Evolutionary conservation across 2,329 filamentous ascomycete species (phyloP), one percentile per base, ranked within the genome.

Genomic region (Periconia sp.): DNA sequence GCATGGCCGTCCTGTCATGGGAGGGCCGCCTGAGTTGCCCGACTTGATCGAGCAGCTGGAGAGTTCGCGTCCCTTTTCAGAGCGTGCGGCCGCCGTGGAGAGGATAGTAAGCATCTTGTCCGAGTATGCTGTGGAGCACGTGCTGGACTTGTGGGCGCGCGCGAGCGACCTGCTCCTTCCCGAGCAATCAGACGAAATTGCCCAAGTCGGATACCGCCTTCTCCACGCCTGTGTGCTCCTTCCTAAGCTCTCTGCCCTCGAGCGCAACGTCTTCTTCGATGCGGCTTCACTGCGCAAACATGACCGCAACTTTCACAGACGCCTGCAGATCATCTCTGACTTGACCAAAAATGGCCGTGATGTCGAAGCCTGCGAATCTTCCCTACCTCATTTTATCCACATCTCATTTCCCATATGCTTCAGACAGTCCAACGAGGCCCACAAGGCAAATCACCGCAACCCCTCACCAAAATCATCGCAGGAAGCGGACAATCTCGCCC

Each of bases 401-500:
- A 57, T 56, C 1, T 65, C 72, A 6, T 62, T 76, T 7, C 64
- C 71, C 19, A 50, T 53, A 15, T 72, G 66, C 53, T 76, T 72
- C 59, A 61, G 65, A 7, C 64, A 62, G 23, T 71, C 66, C 42
- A 54, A 58, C n/a, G 63, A 70, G 41, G 66, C 61, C 9, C 58
- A 61, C 50, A 64, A 63, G 10, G 45, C 55, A 10, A 6, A 13
- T 30, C 61, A 49, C 23, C 60, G 63, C 2, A 72, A 68, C 37
- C 47, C 54, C n/a, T 59, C 50, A 54, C 63, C 61, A 30, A 67
- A 63, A 35, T 62, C 52, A 18, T 45, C 60, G 15, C 60, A 58
- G 41, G 71, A 75, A 46, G 60, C 64, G 9, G 62, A 65, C 19
- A 68, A 68, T 40, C 53, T 92, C 49, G 76, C 81, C 2, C 81